These are phyloP conservation scores for Sisymbrium altissimum DNA, from an alignment of 345 rosid species.

Conservation along the genomic window DNA sequence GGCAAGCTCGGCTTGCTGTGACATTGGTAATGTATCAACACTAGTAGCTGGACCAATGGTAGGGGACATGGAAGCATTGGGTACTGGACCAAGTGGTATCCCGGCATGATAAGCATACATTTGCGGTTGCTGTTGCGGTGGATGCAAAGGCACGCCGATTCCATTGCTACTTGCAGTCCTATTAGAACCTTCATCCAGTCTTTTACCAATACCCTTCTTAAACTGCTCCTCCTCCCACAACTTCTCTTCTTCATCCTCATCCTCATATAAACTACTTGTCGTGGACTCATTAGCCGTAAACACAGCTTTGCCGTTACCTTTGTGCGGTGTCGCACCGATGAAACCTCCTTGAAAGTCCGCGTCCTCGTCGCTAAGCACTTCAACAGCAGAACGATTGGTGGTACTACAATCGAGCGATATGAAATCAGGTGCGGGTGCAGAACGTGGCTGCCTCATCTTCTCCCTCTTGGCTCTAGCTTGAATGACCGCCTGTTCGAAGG, in stretches of 20 bases:
- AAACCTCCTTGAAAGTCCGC: slow-evolving; percentile 58
- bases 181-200: slow-evolving; percentile 62
- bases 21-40: slow-evolving; percentile 51
- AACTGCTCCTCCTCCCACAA: slow-evolving; percentile 93
- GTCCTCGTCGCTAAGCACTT: slow-evolving; percentile 82
- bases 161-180: slow-evolving; percentile 36
- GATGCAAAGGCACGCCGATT: slow-evolving; percentile 29
- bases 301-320: slow-evolving; percentile 52
- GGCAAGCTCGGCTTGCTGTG: slow-evolving; percentile 78
- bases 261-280: slow-evolving; percentile 29
- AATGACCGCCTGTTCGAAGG: slow-evolving; percentile 55
- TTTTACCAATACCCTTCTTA: slow-evolving; percentile 83
- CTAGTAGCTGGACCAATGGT: slow-evolving; percentile 51
- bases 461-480: slow-evolving; percentile 59
- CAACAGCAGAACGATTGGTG: slow-evolving; percentile 39
- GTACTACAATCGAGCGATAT: slow-evolving; percentile 66
- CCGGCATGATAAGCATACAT: slow-evolving; percentile 33
- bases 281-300: slow-evolving; percentile 38
- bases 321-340: slow-evolving; percentile 43
- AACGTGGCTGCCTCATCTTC: slow-evolving; percentile 53
- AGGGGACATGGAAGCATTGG: slow-evolving; percentile 36
- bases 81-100: slow-evolving; percentile 11
- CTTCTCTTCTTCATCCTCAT: slow-evolving; percentile 82
- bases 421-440: slow-evolving; percentile 60
- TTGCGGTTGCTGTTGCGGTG: slow-evolving; percentile 37